Evolutionary conservation across 2,329 filamentous ascomycete species (phyloP).

Genomic region (Didymella segeticola): DNA sequence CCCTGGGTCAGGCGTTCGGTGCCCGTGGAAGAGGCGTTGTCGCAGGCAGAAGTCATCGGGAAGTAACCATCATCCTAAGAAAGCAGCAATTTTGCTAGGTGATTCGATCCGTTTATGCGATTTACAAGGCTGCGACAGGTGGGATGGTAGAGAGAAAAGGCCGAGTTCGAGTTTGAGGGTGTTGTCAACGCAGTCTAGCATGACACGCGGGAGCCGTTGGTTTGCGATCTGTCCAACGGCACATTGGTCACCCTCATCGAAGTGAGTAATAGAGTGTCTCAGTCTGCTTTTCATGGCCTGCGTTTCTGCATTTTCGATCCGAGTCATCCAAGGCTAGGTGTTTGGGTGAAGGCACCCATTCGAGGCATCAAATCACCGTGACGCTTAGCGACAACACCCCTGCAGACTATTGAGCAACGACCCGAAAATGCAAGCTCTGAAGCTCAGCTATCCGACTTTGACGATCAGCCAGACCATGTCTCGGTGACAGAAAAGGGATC

Average conservation of each 20-base stretch:
- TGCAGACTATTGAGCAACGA: slow-evolving; percentile 1
- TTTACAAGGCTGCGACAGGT: background rate
- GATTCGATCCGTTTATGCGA: background rate
- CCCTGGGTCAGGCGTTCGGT: background rate
- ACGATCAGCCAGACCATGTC: slow-evolving; percentile 9
- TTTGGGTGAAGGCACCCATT: slow-evolving; percentile 11
- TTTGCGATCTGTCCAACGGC: background rate
- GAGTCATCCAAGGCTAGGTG: background rate
- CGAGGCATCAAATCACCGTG: slow-evolving; percentile 17
- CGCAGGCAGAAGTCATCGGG: background rate
- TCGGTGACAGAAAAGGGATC: slow-evolving; percentile 11
- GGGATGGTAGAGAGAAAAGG: slow-evolving; percentile 1
- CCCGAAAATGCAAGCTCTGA: background rate
- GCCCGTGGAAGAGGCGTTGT: slow-evolving; percentile 16
- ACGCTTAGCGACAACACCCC: slow-evolving; percentile 15
- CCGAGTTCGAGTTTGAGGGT: slow-evolving; percentile 13
- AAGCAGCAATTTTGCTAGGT: background rate
- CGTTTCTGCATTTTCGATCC: background rate
- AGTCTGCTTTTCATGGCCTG: background rate
- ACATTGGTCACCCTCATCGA: background rate
- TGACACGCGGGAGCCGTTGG: slow-evolving; percentile 7
- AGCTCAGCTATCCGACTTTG: slow-evolving; percentile 4
- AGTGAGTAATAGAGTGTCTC: background rate
- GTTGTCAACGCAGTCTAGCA: slow-evolving; percentile 10
- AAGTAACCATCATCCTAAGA: background rate